These are phyloP conservation scores for Dactylellina parvicollis DNA, from an alignment of 2,329 filamentous ascomycete genomes.

Conservation along the genomic window DNA sequence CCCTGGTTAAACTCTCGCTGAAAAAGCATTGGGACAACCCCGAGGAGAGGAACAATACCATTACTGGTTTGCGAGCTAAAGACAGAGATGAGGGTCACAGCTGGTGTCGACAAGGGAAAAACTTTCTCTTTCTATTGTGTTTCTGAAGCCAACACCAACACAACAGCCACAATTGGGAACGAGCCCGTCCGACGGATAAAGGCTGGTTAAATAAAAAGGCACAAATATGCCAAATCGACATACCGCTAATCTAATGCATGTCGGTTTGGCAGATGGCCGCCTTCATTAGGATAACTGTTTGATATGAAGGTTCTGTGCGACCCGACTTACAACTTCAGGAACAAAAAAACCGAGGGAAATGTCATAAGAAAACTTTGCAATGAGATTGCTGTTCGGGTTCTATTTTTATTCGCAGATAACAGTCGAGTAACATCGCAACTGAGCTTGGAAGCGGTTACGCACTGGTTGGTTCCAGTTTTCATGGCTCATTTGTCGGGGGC, in stretches of 20 bases:
- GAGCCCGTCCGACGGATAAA: constrained; percentile 22
- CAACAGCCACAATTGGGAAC: background rate
- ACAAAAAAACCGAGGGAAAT: constrained; percentile 14
- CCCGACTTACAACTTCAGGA: constrained; percentile 1
- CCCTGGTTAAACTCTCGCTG: constrained; percentile 17
- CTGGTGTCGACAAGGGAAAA: background rate
- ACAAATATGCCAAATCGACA: constrained; percentile 6
- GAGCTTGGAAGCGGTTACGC: constrained; percentile 18
- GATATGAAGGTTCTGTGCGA: constrained; percentile 16
- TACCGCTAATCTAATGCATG: constrained; percentile 10
- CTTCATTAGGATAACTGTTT: background rate
- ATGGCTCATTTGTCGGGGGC: constrained; percentile 7
- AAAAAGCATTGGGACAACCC: background rate
- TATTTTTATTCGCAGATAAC: constrained; percentile 45
- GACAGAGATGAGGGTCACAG: background rate
- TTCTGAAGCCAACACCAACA: constrained; percentile 5
- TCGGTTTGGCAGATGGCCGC: background rate
- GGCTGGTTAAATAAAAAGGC: constrained; percentile 40
- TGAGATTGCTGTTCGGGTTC: constrained; percentile 16
- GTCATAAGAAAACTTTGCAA: constrained; percentile 16
- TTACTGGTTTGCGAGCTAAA: background rate
- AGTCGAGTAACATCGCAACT: background rate
- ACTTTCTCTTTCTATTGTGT: background rate
- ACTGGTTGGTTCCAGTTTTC: background rate
- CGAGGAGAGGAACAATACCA: background rate